Conservation (phyloP, 345 rosid species). For the Noccaea caerulescens region DNA sequence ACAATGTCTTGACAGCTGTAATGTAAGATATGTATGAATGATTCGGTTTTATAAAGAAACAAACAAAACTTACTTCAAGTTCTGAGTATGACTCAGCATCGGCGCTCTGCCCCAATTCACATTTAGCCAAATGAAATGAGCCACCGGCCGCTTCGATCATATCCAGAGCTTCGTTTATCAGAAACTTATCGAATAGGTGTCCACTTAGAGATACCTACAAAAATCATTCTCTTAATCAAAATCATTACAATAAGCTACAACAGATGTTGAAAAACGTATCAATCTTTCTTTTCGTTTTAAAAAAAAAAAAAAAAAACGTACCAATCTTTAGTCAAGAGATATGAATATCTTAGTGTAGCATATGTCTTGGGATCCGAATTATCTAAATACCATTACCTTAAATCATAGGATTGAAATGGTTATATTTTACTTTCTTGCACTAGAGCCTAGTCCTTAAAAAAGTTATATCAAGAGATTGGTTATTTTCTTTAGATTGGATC, state of each 20-base stretch:
- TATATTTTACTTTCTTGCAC: conserved; percentile 2
- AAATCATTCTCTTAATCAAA: conserved; percentile 38
- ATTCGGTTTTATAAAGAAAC: conserved; percentile 1
- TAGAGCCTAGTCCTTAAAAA: not conserved
- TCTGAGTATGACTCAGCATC: conserved; percentile 78
- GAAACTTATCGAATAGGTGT: conserved; percentile 85
- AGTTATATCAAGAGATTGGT: not conserved
- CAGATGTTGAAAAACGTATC: conserved; percentile 9
- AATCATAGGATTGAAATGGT: not conserved
- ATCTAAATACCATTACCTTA: not conserved
- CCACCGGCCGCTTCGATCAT: conserved; percentile 89
- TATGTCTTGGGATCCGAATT: not conserved
- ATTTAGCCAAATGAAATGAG: conserved; percentile 82
- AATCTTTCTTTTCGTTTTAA: not conserved
- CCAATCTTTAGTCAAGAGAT: conserved; percentile 22
- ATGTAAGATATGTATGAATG: not conserved
- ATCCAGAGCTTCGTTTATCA: conserved; percentile 94
- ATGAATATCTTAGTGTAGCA: conserved; percentile 5
- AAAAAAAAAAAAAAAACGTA: too few species aligned
- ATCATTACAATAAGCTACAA: conserved; percentile 29
- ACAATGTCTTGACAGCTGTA: conserved; percentile 21
- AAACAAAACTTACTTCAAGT: conserved; percentile 66
- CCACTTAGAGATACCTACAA: conserved; percentile 91
- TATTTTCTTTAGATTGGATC: not conserved
- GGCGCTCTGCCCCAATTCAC: conserved; percentile 84